Evolutionary conservation across 257 asterid genomes (phyloP).

Genomic region (Solanum medicagineum): DNA sequence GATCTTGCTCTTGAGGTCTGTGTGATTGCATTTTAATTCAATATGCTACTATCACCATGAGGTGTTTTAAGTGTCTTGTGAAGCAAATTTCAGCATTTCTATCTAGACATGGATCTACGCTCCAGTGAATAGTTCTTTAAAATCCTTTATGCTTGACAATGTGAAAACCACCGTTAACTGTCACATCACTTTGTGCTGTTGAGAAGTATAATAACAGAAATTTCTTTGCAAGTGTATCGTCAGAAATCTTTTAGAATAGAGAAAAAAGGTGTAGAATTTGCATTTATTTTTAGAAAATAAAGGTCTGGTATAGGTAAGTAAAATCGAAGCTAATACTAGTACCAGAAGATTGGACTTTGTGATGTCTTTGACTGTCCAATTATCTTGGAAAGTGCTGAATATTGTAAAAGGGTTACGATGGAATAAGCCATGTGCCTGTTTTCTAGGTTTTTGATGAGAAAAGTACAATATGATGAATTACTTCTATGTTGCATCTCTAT

Average conservation of each 20-base stretch:
- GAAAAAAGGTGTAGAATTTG: not conserved
- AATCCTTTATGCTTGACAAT: not conserved
- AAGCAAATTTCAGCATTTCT: not conserved
- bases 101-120: not conserved
- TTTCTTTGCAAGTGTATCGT: not conserved
- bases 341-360: no score
- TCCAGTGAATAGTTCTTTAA: not conserved
- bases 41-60: not conserved
- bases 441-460: not conserved
- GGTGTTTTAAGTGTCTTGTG: not conserved
- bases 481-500: not conserved
- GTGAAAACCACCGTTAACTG: not conserved
- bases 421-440: not conserved
- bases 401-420: not conserved
- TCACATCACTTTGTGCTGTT: not conserved
- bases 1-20: slow-evolving; percentile 38
- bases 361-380: no score
- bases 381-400: no score
- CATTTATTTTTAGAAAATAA: not conserved
- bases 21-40: not conserved
- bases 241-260: not conserved
- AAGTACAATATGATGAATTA: not conserved
- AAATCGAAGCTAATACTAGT: not conserved
- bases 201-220: not conserved
- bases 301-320: not conserved